Evolutionary conservation across 495 filamentous ascomycete species (phyloP).

Genomic region (Amniculicola lignicola): DNA sequence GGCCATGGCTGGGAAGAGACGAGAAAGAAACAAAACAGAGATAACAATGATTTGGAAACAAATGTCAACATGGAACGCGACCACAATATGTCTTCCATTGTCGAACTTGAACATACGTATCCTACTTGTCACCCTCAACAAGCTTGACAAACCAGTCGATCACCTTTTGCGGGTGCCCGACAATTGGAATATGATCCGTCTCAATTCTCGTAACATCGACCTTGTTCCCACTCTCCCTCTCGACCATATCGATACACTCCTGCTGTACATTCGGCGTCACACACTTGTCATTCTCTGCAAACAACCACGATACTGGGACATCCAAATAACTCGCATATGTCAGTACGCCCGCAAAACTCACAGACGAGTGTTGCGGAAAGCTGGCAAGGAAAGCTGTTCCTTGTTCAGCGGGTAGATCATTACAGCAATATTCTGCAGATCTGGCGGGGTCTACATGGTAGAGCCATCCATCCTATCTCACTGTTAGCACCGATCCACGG

Average conservation of each 20-base stretch:
- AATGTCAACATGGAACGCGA: background rate
- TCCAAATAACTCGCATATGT: conserved; percentile 6
- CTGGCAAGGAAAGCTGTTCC: background rate
- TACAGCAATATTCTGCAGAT: background rate
- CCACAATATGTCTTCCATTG: background rate
- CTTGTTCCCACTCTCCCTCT: conserved; percentile 2
- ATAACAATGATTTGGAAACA: background rate
- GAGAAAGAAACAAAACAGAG: background rate
- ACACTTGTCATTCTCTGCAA: background rate
- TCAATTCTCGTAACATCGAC: conserved; percentile 1
- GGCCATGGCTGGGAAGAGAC: background rate
- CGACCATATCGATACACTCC: conserved; percentile 3
- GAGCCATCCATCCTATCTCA: conserved; percentile 11
- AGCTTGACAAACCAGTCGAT: conserved; percentile 2
- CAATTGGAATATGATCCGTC: conserved; percentile 1
- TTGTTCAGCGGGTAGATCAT: background rate
- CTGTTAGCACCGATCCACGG: background rate
- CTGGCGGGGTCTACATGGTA: background rate
- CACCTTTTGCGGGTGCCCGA: background rate
- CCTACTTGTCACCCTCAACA: background rate
- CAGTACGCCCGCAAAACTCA: background rate
- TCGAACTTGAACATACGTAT: background rate
- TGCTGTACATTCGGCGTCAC: background rate
- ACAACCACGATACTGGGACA: background rate
- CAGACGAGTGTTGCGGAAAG: background rate